Base-by-base conservation (phyloP, 2,329 filamentous ascomycete species). In the Ceratocystis alfenasii region DNA sequence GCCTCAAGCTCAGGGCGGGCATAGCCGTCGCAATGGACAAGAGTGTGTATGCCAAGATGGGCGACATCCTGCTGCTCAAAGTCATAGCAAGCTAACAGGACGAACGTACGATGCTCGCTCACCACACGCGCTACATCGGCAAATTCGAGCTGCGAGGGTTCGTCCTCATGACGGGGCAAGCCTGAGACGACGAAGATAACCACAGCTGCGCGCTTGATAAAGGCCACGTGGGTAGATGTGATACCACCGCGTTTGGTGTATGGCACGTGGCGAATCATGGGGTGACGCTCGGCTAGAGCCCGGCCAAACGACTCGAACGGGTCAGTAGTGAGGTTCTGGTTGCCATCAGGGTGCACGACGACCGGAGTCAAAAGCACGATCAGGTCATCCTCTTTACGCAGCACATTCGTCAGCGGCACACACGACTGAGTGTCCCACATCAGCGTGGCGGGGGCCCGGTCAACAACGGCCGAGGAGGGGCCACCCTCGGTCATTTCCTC, bases 251-350 rank as follows among this genome's bases (percentile, higher is more conserved):
- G 78, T 60, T 83, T 81, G 4, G 84, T 83, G 71, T 89, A 92
- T 5, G 88, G 87, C 55, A 90, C 83, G 72, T 91, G 88, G 22
- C 86, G 83, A 68, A 91, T 78, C 73, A 79, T 79, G 2, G 79
- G 75, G 71, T 88, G 85, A 69, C 81, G 78, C 62, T 75, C 77
- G 62, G 83, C 82, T 62, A 92, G 74, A 57, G 83, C 81, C 68
- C 81, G 80, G 22, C 88, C 88, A 20, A 92, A 77, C 15, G 82
- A 80, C 73, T 91, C 87, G 71, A 91, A 91, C 0, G 88, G 88
- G 72, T 92, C 88, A 70, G 75, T 78, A 57, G 74, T 74, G 68
- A 78, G 76, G 57, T 74, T 71, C 57, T 75, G 70, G 69, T 75
- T 75, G 67, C 74, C 75, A 70, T 74, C 76, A 68, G 76, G 72